Conservation (phyloP, 2,329 filamentous ascomycete species). For the Elsinoe ampelina region DNA sequence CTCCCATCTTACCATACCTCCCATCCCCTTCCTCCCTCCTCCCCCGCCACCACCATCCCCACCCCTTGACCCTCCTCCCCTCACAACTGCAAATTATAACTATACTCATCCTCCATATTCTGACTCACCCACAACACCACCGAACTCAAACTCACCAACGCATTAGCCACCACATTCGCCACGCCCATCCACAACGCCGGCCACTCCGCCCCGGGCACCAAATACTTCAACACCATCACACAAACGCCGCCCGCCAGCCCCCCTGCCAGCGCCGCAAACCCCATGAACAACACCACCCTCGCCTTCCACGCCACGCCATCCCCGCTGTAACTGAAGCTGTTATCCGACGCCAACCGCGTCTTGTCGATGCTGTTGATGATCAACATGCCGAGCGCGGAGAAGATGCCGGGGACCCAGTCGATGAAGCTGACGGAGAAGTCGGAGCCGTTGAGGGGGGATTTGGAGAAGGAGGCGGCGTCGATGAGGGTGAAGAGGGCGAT, state of each 20-base stretch:
- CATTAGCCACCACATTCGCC: slow-evolving; percentile 57
- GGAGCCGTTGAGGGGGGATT: slow-evolving; percentile 51
- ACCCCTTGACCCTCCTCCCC: background rate
- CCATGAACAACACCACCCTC: slow-evolving; percentile 57
- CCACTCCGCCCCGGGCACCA: slow-evolving; percentile 50
- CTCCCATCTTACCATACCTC: too few relatives aligned
- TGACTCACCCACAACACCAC: slow-evolving; percentile 60
- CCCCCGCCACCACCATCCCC: background rate
- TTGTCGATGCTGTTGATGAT: slow-evolving; percentile 67
- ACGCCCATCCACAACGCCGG: slow-evolving; percentile 59
- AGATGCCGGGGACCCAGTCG: slow-evolving; percentile 64
- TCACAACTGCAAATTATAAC: slow-evolving; percentile 57
- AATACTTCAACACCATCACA: slow-evolving; percentile 59
- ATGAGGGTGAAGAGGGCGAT: slow-evolving; percentile 61
- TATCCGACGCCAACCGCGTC: slow-evolving; percentile 51
- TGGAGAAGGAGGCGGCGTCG: slow-evolving; percentile 56
- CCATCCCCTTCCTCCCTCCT: background rate
- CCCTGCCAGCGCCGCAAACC: slow-evolving; percentile 60
- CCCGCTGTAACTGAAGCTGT: slow-evolving; percentile 53
- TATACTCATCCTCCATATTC: slow-evolving; percentile 66
- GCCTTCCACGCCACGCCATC: slow-evolving; percentile 63
- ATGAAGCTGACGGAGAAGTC: slow-evolving; percentile 56
- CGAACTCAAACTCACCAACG: slow-evolving; percentile 56
- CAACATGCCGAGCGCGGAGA: slow-evolving; percentile 59
- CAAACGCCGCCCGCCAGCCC: slow-evolving; percentile 58